phyloP scores from a whole-genome alignment of 2,329 filamentous ascomycete species.

The Massarina eburnea region DNA sequence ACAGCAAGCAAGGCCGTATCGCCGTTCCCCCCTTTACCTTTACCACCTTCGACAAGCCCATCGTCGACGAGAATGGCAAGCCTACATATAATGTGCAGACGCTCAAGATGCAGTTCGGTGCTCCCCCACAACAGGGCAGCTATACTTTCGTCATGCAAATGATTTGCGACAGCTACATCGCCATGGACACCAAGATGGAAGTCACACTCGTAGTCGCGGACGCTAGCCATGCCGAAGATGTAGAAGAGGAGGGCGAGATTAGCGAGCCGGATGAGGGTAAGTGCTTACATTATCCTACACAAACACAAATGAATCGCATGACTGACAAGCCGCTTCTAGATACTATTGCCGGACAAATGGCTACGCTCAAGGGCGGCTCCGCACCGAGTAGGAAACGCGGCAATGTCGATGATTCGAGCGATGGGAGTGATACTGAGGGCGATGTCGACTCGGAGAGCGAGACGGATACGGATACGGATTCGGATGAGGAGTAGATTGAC shows the following conservation, averaged over 20 bases:
- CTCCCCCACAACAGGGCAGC: constrained; percentile 85
- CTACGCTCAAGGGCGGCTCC: constrained; percentile 76
- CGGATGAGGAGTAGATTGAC: constrained; percentile 40
- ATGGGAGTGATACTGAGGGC: constrained; percentile 66
- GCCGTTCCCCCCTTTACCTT: constrained; percentile 97
- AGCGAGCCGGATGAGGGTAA: constrained; percentile 97
- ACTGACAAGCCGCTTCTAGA: constrained; percentile 56
- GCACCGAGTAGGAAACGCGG: constrained; percentile 60
- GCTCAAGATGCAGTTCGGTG: constrained; percentile 94
- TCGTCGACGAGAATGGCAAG: constrained; percentile 76
- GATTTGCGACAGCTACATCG: constrained; percentile 91
- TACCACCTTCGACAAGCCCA: constrained; percentile 83
- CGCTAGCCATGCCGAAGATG: constrained; percentile 76
- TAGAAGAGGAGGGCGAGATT: constrained; percentile 89
- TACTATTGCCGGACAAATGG: constrained; percentile 88
- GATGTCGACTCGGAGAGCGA: constrained; percentile 57
- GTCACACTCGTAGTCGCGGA: constrained; percentile 89
- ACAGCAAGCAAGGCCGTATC: constrained; percentile 92
- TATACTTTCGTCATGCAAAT: constrained; percentile 95
- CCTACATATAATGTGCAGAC: constrained; percentile 96
- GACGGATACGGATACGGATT: constrained; percentile 47
- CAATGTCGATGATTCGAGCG: constrained; percentile 63
- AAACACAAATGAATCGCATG: background rate
- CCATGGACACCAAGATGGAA: constrained; percentile 89
- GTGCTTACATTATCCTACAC: constrained; percentile 35